These are phyloP conservation scores for Colletotrichum liaoningense DNA, from an alignment of 2,329 filamentous ascomycete species.

Conservation along the genomic window DNA sequence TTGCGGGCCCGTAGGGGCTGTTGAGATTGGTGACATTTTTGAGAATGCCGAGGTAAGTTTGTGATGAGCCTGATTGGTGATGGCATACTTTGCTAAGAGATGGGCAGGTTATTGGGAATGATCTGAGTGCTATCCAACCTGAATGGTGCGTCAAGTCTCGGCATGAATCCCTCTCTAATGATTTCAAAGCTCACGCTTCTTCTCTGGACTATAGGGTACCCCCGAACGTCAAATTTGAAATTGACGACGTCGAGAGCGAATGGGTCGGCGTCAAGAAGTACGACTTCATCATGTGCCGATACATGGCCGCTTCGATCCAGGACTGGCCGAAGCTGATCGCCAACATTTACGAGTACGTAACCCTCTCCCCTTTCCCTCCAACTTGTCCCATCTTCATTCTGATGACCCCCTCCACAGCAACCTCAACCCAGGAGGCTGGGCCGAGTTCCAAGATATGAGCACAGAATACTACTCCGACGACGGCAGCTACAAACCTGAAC, in stretches of 20 bases:
- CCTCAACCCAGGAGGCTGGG: constrained; percentile 48
- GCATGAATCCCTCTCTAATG: not conserved
- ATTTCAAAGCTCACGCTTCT: not conserved
- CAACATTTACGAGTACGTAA: constrained; percentile 31
- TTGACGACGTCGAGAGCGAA: constrained; percentile 70
- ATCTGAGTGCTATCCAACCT: constrained; percentile 21
- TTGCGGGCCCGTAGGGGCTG: not conserved
- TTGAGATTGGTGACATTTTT: constrained; percentile 21
- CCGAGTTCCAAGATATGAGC: constrained; percentile 41
- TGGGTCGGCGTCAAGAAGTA: constrained; percentile 52
- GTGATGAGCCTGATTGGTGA: not conserved
- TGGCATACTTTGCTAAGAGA: not conserved
- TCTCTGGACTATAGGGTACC: constrained; percentile 55
- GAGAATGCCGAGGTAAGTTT: constrained; percentile 1
- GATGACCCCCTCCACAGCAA: constrained; percentile 39
- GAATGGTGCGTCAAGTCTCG: constrained; percentile 36
- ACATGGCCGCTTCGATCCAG: constrained; percentile 28
- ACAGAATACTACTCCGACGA: constrained; percentile 39
- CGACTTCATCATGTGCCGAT: constrained; percentile 45
- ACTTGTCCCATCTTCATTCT: not conserved
- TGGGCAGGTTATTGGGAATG: constrained; percentile 19
- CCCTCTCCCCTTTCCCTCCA: not conserved
- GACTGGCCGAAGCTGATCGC: constrained; percentile 28
- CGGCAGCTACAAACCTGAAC: constrained; percentile 32
- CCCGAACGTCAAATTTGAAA: constrained; percentile 72